Evolutionary conservation across 2,329 filamentous ascomycete species (phyloP).

Genomic region (Cladosporium phlei): DNA sequence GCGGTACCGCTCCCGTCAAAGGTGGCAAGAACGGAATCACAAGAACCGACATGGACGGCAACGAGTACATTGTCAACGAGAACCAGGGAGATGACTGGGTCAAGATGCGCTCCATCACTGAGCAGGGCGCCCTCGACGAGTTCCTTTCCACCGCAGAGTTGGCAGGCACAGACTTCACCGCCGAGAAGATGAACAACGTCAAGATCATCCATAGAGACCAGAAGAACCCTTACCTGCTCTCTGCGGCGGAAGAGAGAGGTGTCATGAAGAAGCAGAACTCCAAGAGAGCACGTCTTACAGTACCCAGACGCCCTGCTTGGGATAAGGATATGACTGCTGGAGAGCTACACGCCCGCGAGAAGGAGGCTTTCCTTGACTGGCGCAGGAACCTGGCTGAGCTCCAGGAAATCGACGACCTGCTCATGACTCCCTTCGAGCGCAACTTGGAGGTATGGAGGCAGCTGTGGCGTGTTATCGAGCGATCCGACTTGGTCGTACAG

Average conservation of each 20-base stretch:
- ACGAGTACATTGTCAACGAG: conserved; percentile 81
- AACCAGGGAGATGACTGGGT: conserved; percentile 92
- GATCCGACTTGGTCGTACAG: conserved; percentile 91
- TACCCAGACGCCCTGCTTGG: conserved; percentile 87
- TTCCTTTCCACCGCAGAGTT: conserved; percentile 93
- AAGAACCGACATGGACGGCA: conserved; percentile 30
- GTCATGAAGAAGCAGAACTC: conserved; percentile 75
- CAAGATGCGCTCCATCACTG: conserved; percentile 98
- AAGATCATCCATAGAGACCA: conserved; percentile 98
- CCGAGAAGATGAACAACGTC: conserved; percentile 97
- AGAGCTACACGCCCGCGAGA: conserved; percentile 74
- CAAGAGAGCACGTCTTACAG: conserved; percentile 74
- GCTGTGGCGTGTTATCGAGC: conserved; percentile 94
- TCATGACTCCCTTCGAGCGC: conserved; percentile 97
- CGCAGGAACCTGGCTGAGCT: conserved; percentile 84
- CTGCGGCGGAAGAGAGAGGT: conserved; percentile 73
- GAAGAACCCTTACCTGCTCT: conserved; percentile 89
- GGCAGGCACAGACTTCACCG: conserved; percentile 97
- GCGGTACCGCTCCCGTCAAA: conserved; percentile 58
- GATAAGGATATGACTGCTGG: conserved; percentile 76
- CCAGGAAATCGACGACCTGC: conserved; percentile 85
- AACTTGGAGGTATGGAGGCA: conserved; percentile 98
- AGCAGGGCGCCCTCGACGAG: conserved; percentile 94
- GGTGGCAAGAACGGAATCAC: conserved; percentile 48
- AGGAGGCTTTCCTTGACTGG: conserved; percentile 80